Conservation (phyloP, 2,329 filamentous ascomycete genomes). For the Epichloe baconii region DNA sequence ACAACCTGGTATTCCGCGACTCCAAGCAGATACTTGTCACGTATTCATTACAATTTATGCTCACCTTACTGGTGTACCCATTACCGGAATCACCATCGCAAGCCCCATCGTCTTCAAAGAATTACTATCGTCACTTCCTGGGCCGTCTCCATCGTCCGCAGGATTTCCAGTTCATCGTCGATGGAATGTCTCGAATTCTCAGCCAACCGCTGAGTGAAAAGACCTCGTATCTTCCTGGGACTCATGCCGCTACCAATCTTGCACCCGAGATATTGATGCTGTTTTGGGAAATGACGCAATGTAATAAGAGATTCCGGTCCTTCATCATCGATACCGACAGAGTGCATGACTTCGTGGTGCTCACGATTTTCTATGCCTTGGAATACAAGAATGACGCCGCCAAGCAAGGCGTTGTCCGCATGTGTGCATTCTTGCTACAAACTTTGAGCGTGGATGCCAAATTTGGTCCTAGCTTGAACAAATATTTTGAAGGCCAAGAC, state of each 20-base stretch:
- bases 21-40: slow-evolving; percentile 82
- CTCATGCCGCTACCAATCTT: slow-evolving; percentile 68
- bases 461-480: slow-evolving; percentile 84
- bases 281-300: slow-evolving; percentile 94
- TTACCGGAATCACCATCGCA: slow-evolving; percentile 64
- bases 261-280: slow-evolving; percentile 93
- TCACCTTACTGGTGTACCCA: slow-evolving; percentile 74
- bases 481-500: slow-evolving; percentile 76
- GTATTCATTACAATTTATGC: slow-evolving; percentile 81
- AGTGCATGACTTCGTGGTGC: slow-evolving; percentile 81
- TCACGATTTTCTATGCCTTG: slow-evolving; percentile 84
- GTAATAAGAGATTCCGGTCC: slow-evolving; percentile 91
- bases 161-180: slow-evolving; percentile 94
- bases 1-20: slow-evolving; percentile 83
- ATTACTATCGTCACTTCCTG: slow-evolving; percentile 86
- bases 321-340: slow-evolving; percentile 95
- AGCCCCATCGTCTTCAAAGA: slow-evolving; percentile 53
- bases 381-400: slow-evolving; percentile 76
- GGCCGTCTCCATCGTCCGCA: slow-evolving; percentile 83
- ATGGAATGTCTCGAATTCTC: slow-evolving; percentile 83
- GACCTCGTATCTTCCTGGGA: slow-evolving; percentile 75
- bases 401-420: slow-evolving; percentile 83
- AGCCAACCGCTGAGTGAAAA: slow-evolving; percentile 88
- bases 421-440: slow-evolving; percentile 95
- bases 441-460: slow-evolving; percentile 86